A percentile compares a stretch with the other conserved stretches of the same genome.
phyloP scores from a whole-genome alignment of 305 asterid genomes.

The Caryopteris hybrid region DNA sequence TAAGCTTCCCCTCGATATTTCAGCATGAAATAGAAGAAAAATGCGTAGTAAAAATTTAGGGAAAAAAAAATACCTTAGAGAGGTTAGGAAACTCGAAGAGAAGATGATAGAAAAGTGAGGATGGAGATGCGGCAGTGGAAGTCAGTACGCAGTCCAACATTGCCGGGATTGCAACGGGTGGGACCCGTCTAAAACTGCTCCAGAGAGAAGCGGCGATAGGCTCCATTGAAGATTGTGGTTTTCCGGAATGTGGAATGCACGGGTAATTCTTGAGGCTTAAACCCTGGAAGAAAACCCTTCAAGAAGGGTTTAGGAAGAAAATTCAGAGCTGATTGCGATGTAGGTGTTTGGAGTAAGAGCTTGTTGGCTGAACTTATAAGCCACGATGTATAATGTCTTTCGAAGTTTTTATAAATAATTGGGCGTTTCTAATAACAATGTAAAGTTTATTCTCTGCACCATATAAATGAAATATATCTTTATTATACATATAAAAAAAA shows the following conservation, averaged over 20 bases:
- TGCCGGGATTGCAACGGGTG: constrained; percentile 68
- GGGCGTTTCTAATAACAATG: too few species aligned
- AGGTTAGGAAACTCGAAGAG: constrained; percentile 50
- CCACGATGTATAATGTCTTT: too few species aligned
- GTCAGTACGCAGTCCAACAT: constrained; percentile 74
- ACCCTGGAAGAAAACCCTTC: constrained; percentile 5
- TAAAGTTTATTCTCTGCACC: too few species aligned
- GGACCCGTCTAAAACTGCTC: constrained; percentile 69
- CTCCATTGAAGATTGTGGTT: constrained; percentile 29
- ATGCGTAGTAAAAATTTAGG: too few species aligned
- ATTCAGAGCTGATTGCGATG: too few species aligned
- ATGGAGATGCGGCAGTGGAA: constrained; percentile 59
- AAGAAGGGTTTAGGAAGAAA: constrained; percentile 6
- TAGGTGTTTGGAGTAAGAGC: too few species aligned
- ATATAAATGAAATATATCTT: too few species aligned
- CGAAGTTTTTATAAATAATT: too few species aligned
- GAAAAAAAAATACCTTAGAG: constrained; percentile 64
- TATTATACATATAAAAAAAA: too few species aligned
- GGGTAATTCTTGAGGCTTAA: constrained; percentile 6
- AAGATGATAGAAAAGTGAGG: constrained; percentile 51
- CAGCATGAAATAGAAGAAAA: too few species aligned
- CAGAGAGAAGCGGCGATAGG: constrained; percentile 46
- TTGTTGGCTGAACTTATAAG: too few species aligned
- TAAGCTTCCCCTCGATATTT: too few species aligned
- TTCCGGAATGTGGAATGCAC: background rate